These are phyloP conservation scores for Hypoxylon cercidicola DNA, from an alignment of 495 filamentous ascomycete genomes.

Conservation along the genomic window DNA sequence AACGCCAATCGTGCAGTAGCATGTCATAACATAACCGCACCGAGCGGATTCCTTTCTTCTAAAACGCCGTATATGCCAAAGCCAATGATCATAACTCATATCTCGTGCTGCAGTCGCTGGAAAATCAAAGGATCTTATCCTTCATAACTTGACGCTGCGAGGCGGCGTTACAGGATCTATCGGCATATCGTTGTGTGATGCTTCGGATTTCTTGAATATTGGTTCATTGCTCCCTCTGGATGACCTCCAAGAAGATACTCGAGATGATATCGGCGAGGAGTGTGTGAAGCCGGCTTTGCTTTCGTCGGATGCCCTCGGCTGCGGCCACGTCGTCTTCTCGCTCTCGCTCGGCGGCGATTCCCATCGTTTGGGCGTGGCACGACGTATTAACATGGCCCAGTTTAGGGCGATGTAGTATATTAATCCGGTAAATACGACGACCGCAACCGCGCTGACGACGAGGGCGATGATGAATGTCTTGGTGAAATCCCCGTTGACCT, in stretches of 20 bases:
- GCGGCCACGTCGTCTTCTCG: constrained; percentile 43
- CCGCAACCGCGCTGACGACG: constrained; percentile 34
- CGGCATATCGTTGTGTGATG: neutral
- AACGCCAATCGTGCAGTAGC: constrained; percentile 11
- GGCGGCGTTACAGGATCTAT: constrained; percentile 19
- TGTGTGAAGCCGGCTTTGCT: constrained; percentile 17
- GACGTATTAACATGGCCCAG: constrained; percentile 43
- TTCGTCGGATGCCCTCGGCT: constrained; percentile 25
- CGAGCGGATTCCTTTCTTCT: neutral
- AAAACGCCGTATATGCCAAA: constrained; percentile 26
- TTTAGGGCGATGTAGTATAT: constrained; percentile 40
- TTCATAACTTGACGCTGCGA: constrained; percentile 20
- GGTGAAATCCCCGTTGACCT: constrained; percentile 36
- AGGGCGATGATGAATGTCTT: constrained; percentile 41
- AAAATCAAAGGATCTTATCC: neutral
- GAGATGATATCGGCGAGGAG: constrained; percentile 27
- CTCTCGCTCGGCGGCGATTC: constrained; percentile 23
- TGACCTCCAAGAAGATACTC: constrained; percentile 35
- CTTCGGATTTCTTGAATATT: constrained; percentile 17
- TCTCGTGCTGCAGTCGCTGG: constrained; percentile 12
- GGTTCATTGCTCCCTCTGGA: constrained; percentile 33
- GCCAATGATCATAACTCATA: constrained; percentile 32
- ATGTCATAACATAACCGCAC: neutral
- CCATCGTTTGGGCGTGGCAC: constrained; percentile 33
- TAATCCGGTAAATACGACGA: constrained; percentile 23